These are phyloP conservation scores for Amanita rubescens DNA, from an alignment of 768 basidiomycete genomes.

Conservation along the genomic window DNA sequence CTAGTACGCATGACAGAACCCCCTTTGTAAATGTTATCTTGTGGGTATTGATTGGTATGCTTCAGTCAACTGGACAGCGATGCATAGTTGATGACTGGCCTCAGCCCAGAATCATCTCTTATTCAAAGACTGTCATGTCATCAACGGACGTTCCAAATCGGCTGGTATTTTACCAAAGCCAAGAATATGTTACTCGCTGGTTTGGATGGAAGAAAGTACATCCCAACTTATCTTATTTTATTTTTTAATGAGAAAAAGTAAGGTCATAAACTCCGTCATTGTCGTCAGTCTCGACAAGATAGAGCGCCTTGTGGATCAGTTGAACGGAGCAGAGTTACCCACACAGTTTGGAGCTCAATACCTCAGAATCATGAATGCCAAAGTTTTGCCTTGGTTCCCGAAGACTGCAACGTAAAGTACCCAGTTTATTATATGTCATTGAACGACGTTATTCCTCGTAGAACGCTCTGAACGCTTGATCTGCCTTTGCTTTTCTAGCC, in stretches of 20 bases:
- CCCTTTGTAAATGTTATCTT: constrained; percentile 40
- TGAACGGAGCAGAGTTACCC: constrained; percentile 49
- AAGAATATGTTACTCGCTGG: constrained; percentile 52
- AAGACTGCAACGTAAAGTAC: not conserved
- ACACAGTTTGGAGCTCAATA: constrained; percentile 41
- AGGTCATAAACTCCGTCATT: not conserved
- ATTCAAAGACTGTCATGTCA: constrained; percentile 49
- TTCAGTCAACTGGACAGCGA: not conserved
- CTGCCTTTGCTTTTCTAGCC: constrained; percentile 44
- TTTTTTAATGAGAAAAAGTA: not conserved
- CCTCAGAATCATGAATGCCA: no score
- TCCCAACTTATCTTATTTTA: no score
- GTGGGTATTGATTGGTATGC: constrained; percentile 43
- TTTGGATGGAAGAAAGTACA: constrained; percentile 45
- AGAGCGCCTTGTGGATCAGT: constrained; percentile 47
- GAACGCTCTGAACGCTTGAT: constrained; percentile 56
- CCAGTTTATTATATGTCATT: no score
- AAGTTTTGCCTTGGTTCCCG: constrained; percentile 47
- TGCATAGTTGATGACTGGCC: not conserved
- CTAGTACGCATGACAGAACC: constrained; percentile 30
- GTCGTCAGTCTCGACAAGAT: no score
- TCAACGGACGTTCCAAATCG: constrained; percentile 54
- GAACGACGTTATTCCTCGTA: constrained; percentile 36
- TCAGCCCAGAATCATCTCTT: constrained; percentile 30
- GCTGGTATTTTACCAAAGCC: constrained; percentile 39